Evolutionary conservation across 768 basidiomycete species (phyloP), one percentile per base, ranked within the genome.

Genomic region (Rhodosporidiobolus odoratus): DNA sequence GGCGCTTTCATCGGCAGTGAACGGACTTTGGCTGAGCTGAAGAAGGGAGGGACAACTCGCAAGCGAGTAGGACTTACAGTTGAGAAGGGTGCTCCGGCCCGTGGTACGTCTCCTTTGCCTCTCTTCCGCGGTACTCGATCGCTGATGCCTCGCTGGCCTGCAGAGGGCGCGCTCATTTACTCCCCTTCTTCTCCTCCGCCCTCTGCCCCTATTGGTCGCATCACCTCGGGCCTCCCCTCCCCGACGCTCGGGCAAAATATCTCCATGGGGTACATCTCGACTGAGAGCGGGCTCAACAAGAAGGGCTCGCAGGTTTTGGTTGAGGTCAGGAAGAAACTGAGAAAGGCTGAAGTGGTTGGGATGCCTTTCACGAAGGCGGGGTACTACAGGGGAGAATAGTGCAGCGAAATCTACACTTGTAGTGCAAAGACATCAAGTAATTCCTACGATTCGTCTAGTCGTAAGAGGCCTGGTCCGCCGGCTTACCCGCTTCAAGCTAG

Each of bases 191-290:
- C 48, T 43, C 34, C n/a, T n/a, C n/a, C n/a, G n/a, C n/a, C 63
- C 19, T 52, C 52, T 19, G 45, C 58, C 2, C 62, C 65, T 4
- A 35, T 78, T 86, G 91, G 92, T 43, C 78, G 80, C 19, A 85
- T 98, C 56, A 99, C 94, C 0, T 97, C 93, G 1, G 96, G 95
- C 56, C 96, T 98, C 71, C 96, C 96, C 21, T 92, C 92, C 0
- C 95, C 94, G 0, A 89, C 91, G 2, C 82, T 92, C 5, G 86
- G 86, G 1, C 88, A 88, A 79, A 97, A 99, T 80, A 91, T 98
- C 75, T 92, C 94, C 1, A 98, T 98, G 95, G 95, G 87, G 1
- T 98, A 98, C 76, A 84, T 97, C 57, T 78, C 82, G 72, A 84
- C 82, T 30, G 40, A 7, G 17, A 72, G 72, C 27, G 92, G 92